Evolutionary conservation across 176 grass and related monocot species (phyloP).

Genomic region (Rhynchospora pubera): DNA sequence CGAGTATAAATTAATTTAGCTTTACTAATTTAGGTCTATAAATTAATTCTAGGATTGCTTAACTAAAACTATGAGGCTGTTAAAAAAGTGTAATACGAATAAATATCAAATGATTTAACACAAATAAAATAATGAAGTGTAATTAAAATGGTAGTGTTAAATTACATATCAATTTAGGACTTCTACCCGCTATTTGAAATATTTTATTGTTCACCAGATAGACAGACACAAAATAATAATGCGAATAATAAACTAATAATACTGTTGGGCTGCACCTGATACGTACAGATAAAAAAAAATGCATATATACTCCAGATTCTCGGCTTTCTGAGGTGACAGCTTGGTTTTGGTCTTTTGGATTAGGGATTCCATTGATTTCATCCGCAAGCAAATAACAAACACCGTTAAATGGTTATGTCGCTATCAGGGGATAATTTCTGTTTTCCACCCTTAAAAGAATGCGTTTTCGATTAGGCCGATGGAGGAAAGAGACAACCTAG

Average conservation of each 20-base stretch:
- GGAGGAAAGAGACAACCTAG: not conserved
- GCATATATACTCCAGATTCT: not conserved
- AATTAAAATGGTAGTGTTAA: too few species aligned
- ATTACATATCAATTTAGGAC: too few species aligned
- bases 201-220: too few species aligned
- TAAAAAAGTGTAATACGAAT: too few species aligned
- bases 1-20: too few species aligned
- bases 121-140: too few species aligned
- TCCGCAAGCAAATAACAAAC: slow-evolving; percentile 9
- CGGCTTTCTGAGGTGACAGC: not conserved
- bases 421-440: not conserved
- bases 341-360: not conserved
- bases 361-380: not conserved
- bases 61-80: too few species aligned
- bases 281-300: not conserved
- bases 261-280: not conserved
- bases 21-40: too few species aligned
- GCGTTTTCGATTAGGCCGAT: not conserved
- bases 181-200: too few species aligned
- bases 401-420: not conserved
- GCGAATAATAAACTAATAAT: not conserved
- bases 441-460: not conserved
- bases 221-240: not conserved
- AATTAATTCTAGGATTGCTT: too few species aligned
- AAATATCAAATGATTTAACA: too few species aligned